A percentile compares a stretch with the other conserved stretches of the same genome.
phyloP scores from a whole-genome alignment of 495 filamentous ascomycete species.

The Annulohypoxylon nitens region DNA sequence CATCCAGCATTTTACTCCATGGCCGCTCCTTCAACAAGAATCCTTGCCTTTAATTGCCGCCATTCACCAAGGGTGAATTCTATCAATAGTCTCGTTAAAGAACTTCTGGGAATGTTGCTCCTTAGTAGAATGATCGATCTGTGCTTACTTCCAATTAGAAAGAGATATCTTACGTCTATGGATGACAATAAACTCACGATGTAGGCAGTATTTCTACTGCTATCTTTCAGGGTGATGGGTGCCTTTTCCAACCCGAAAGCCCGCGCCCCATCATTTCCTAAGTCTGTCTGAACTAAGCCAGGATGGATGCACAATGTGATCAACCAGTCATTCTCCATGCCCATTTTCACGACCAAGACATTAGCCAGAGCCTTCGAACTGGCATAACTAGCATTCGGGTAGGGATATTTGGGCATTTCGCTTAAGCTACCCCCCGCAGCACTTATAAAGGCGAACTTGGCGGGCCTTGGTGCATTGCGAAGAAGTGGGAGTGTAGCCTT shows the following conservation, averaged over 20 bases:
- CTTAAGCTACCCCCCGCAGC: too few species aligned
- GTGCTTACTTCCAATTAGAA: too few species aligned
- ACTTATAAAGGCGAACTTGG: too few species aligned
- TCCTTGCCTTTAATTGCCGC: too few species aligned
- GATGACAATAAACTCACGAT: background rate
- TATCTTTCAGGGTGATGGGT: background rate
- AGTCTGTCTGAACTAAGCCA: background rate
- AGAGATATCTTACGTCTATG: too few species aligned
- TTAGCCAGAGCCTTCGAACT: too few species aligned
- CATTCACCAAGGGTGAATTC: background rate
- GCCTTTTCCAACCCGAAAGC: background rate
- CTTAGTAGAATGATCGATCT: constrained; percentile 4
- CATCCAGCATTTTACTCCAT: too few species aligned
- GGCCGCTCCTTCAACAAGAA: too few species aligned
- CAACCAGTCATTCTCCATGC: background rate
- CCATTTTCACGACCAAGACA: background rate
- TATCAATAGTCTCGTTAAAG: constrained; percentile 13
- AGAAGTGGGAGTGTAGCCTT: too few species aligned
- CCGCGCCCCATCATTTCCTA: background rate
- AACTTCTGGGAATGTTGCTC: constrained; percentile 2
- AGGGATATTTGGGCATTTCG: too few species aligned
- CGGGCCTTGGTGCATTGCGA: too few species aligned
- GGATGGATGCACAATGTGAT: background rate
- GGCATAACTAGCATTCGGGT: too few species aligned
- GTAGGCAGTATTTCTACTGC: background rate